Evolutionary conservation across 2,329 filamentous ascomycete genomes (phyloP).

Genomic region (Metarhizium anisopliae): DNA sequence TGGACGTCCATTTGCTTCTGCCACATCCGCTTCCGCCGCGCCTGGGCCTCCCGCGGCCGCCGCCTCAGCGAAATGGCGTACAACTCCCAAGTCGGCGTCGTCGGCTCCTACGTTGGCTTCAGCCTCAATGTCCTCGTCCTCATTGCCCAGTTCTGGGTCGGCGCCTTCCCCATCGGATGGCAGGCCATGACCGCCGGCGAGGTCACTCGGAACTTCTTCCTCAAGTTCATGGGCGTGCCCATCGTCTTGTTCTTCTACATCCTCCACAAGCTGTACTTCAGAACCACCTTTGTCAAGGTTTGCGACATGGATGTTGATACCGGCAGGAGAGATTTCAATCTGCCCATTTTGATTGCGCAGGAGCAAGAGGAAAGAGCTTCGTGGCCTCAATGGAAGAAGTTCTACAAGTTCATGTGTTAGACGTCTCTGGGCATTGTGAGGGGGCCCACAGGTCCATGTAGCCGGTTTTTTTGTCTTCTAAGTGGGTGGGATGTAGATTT

Average conservation of each 20-base stretch:
- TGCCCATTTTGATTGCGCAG: conserved; percentile 68
- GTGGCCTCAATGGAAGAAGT: conserved; percentile 71
- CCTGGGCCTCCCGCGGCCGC: conserved; percentile 64
- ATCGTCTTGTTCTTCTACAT: conserved; percentile 61
- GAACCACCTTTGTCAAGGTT: conserved; percentile 56
- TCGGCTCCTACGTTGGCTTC: conserved; percentile 75
- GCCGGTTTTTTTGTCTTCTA: no score
- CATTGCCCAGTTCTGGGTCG: conserved; percentile 80
- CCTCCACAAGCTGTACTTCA: conserved; percentile 66
- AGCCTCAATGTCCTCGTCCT: conserved; percentile 67
- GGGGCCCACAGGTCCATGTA: no score
- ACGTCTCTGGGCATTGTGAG: neutral
- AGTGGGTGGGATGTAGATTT: no score
- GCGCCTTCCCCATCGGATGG: conserved; percentile 64
- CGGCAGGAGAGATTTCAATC: conserved; percentile 75
- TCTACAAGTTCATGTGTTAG: conserved; percentile 66
- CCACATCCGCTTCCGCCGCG: conserved; percentile 82
- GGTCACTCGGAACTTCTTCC: conserved; percentile 61
- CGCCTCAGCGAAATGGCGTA: conserved; percentile 73
- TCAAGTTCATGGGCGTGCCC: conserved; percentile 61
- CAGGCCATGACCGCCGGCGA: conserved; percentile 29
- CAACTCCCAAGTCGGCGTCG: conserved; percentile 65
- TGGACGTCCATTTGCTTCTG: conserved; percentile 82
- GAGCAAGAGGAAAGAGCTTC: conserved; percentile 63
- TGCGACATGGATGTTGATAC: conserved; percentile 81